These are phyloP conservation scores for Malbranchea zuffiana DNA, from an alignment of 2,329 filamentous ascomycete species.

Conservation along the genomic window DNA sequence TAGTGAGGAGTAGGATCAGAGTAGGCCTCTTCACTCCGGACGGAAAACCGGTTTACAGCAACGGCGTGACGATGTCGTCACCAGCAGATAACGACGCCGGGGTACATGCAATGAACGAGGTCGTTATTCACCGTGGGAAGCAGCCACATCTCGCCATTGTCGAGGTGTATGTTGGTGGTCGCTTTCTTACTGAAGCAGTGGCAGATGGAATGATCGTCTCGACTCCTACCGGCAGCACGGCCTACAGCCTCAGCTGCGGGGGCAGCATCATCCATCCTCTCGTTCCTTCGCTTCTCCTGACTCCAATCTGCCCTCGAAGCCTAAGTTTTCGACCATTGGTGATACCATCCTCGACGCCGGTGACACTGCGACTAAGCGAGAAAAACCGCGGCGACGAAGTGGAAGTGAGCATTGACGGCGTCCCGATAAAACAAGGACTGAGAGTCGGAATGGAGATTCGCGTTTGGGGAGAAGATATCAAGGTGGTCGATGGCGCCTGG, in stretches of 20 bases:
- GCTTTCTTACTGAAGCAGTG: constrained; percentile 85
- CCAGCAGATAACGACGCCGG: constrained; percentile 33
- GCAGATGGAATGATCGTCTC: constrained; percentile 91
- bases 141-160: constrained; percentile 86
- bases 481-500: constrained; percentile 43
- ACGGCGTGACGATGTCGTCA: constrained; percentile 17
- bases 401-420: constrained; percentile 69
- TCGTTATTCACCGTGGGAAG: constrained; percentile 82
- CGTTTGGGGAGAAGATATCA: constrained; percentile 76
- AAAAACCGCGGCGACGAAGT: constrained; percentile 67
- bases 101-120: constrained; percentile 78
- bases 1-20: constrained; percentile 76
- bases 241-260: constrained; percentile 86
- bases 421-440: constrained; percentile 53
- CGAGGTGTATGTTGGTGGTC: constrained; percentile 78
- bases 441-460: constrained; percentile 71
- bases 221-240: constrained; percentile 88
- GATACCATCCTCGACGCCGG: constrained; percentile 49
- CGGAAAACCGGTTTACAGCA: constrained; percentile 37
- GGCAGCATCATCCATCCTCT: constrained; percentile 91
- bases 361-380: constrained; percentile 69
- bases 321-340: constrained; percentile 87
- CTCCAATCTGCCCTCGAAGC: constrained; percentile 85
- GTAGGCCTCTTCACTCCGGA: constrained; percentile 69
- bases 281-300: constrained; percentile 77